Evolutionary conservation across 805 yeast species (phyloP).

Genomic region (Debaryomyces castellii): DNA sequence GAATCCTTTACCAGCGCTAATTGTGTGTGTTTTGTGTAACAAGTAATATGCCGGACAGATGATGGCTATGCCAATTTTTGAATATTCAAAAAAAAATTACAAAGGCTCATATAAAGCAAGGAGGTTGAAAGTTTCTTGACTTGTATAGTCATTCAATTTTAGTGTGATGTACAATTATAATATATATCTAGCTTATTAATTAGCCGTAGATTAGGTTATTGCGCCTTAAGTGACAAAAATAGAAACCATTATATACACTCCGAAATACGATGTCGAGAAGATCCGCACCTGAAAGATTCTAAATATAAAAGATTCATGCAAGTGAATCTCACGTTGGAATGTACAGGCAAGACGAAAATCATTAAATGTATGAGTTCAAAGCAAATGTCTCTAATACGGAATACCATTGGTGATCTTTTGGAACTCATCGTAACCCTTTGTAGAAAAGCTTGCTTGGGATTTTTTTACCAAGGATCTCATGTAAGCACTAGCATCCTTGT

Average conservation of each 20-base stretch:
- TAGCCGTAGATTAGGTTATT: neutral
- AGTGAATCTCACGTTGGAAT: neutral
- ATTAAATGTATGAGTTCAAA: too few species aligned
- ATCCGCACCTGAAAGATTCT: neutral
- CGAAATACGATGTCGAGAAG: neutral
- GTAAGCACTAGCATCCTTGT: constrained; percentile 78
- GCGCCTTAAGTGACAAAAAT: neutral
- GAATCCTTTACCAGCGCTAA: neutral
- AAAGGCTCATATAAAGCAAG: neutral
- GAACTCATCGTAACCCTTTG: constrained; percentile 96
- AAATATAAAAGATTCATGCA: neutral
- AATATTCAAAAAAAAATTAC: neutral
- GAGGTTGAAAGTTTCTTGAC: neutral
- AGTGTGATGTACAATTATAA: neutral
- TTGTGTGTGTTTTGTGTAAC: neutral
- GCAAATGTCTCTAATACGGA: constrained; percentile 60
- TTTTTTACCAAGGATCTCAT: constrained; percentile 76
- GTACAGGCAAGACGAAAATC: neutral
- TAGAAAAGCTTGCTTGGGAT: constrained; percentile 83
- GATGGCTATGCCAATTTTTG: neutral
- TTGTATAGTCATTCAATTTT: neutral
- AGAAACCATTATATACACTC: neutral
- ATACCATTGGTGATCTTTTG: constrained; percentile 96
- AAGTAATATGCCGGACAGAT: neutral
- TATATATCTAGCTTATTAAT: neutral